phyloP scores from a whole-genome alignment of 176 grass and related monocot species.

The Raddia distichophylla region DNA sequence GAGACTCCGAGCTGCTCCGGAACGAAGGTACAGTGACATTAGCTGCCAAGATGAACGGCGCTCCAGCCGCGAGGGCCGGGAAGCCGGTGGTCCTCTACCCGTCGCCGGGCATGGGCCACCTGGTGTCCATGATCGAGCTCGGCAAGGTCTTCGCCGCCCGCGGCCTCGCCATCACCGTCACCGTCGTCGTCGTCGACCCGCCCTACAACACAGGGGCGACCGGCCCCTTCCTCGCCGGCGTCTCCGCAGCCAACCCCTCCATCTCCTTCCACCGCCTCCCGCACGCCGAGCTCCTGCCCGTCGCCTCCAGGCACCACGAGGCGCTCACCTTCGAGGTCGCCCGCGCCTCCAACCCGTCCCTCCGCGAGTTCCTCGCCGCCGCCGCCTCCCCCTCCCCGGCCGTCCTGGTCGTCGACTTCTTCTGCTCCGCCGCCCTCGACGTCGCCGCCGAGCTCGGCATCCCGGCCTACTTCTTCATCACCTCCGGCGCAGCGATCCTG shows the following conservation, averaged over 20 bases:
- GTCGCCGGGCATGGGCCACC: constrained; percentile 67
- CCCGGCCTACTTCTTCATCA: constrained; percentile 59
- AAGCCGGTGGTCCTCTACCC: constrained; percentile 66
- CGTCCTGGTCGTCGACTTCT: constrained; percentile 60
- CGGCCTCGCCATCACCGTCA: constrained; percentile 50
- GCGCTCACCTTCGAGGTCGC: constrained; percentile 45
- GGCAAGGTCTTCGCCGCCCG: constrained; percentile 50
- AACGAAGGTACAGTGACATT: neutral
- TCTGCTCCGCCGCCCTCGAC: constrained; percentile 52
- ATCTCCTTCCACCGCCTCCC: constrained; percentile 58
- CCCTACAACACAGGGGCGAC: constrained; percentile 56
- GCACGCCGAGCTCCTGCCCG: constrained; percentile 18
- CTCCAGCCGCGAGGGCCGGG: neutral
- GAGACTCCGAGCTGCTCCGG: neutral
- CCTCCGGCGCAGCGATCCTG: constrained; percentile 49
- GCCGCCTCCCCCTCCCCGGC: constrained; percentile 30
- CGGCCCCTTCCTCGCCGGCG: constrained; percentile 46
- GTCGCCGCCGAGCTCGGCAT: constrained; percentile 53
- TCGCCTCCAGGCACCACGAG: constrained; percentile 41
- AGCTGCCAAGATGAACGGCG: neutral
- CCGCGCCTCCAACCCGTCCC: constrained; percentile 39
- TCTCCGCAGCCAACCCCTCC: constrained; percentile 54
- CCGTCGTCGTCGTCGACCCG: constrained; percentile 59
- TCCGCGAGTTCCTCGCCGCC: constrained; percentile 48
- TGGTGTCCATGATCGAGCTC: constrained; percentile 83